A percentile compares a stretch with the other conserved stretches of the same genome.
These are phyloP conservation scores for Cicer arietinum DNA, from an alignment of 306 rosid genomes.

Conservation along the genomic window DNA sequence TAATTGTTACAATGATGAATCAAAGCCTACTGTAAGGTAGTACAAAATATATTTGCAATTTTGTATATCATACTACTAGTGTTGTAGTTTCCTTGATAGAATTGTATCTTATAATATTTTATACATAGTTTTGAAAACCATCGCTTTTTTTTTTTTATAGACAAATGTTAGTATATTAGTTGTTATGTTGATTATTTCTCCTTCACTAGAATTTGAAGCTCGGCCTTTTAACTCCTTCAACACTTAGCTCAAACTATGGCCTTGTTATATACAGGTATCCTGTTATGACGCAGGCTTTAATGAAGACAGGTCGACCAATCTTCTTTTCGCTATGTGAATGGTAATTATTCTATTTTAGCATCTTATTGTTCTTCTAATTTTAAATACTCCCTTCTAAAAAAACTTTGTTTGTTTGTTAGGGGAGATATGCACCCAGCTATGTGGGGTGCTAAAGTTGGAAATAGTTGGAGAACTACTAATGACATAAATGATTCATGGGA, in stretches of 20 bases:
- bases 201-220: too few relatives aligned
- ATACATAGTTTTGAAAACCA: constrained; percentile 1
- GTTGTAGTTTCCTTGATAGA: not conserved
- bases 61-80: constrained; percentile 12
- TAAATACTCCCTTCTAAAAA: constrained; percentile 13
- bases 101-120: not conserved
- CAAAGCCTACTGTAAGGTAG: constrained; percentile 83
- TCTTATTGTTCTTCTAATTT: not conserved
- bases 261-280: constrained; percentile 66
- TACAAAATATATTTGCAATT: constrained; percentile 10
- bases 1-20: constrained; percentile 73
- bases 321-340: constrained; percentile 96
- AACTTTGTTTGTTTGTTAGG: constrained; percentile 51
- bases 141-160: not conserved
- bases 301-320: constrained; percentile 85
- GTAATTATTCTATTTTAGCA: constrained; percentile 47
- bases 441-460: constrained; percentile 88
- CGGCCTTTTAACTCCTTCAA: too few relatives aligned
- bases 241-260: not conserved
- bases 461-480: constrained; percentile 95
- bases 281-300: constrained; percentile 84
- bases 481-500: constrained; percentile 89
- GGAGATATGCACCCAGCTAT: constrained; percentile 96
- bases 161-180: too few relatives aligned
- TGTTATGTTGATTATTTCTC: too few relatives aligned